A percentile compares a stretch with the other conserved stretches of the same genome.
Evolutionary conservation across 164 flowering plant genomes (phyloP).

Genomic region (Echeveria elegans): DNA sequence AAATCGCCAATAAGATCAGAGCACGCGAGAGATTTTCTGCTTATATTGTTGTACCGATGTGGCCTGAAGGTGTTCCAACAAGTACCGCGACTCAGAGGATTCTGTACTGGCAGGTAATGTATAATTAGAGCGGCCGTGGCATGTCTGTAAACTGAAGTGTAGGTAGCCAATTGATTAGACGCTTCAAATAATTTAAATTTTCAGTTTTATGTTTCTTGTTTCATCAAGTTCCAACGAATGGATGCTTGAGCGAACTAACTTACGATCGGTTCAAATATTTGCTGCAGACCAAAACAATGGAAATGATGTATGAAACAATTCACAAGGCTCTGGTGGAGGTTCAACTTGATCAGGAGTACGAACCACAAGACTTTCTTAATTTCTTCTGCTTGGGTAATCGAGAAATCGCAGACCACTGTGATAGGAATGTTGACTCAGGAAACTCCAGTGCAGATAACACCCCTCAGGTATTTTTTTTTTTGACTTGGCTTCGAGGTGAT

Average conservation of each 20-base stretch:
- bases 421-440: neutral
- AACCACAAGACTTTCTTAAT: constrained; percentile 10
- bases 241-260: neutral
- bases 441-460: neutral
- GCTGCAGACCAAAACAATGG: constrained; percentile 13
- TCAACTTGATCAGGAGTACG: constrained; percentile 6
- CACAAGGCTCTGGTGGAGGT: constrained; percentile 13
- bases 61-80: constrained; percentile 19
- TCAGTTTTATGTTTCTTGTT: constrained; percentile 2
- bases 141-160: constrained; percentile 31
- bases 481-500: neutral
- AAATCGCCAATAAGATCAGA: constrained; percentile 13
- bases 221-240: neutral
- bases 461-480: constrained; percentile 2
- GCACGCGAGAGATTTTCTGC: constrained; percentile 13
- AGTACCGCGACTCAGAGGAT: constrained; percentile 12
- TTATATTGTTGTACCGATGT: constrained; percentile 16
- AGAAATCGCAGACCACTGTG: constrained; percentile 8
- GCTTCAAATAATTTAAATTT: neutral
- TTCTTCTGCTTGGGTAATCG: constrained; percentile 14
- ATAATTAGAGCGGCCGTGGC: neutral
- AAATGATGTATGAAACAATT: constrained; percentile 14
- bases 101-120: constrained; percentile 15
- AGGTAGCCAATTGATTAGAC: constrained; percentile 19
- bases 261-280: neutral